A percentile compares a stretch with the other conserved stretches of the same genome.
Conservation (phyloP, 1,139 yeast species). For the Saccharomyces hybrid region DNA sequence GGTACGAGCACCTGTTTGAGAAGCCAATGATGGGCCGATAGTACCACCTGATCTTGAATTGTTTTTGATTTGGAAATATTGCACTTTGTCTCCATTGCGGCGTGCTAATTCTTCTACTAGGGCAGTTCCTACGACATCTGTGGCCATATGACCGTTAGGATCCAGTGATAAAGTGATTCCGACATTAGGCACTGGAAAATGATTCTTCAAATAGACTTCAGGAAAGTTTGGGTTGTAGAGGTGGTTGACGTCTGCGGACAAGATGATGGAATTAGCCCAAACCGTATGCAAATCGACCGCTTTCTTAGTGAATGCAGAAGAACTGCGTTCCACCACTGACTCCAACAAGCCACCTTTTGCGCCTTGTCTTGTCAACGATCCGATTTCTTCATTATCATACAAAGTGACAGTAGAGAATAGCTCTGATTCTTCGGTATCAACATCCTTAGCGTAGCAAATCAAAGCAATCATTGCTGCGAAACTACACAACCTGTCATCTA, state of each 20-base stretch:
- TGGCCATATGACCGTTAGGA: slow-evolving; percentile 74
- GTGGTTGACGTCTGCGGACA: slow-evolving; percentile 65
- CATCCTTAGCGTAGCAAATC: slow-evolving; percentile 35
- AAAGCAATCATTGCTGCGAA: slow-evolving; percentile 51
- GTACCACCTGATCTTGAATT: slow-evolving; percentile 74
- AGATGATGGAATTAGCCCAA: slow-evolving; percentile 49
- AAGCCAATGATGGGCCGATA: slow-evolving; percentile 63
- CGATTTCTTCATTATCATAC: slow-evolving; percentile 59
- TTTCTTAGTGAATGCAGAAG: slow-evolving; percentile 14
- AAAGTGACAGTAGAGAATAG: slow-evolving; percentile 45
- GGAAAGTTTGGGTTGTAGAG: slow-evolving; percentile 56
- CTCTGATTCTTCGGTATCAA: slow-evolving; percentile 25
- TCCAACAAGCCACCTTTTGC: slow-evolving; percentile 49
- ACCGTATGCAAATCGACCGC: slow-evolving; percentile 32
- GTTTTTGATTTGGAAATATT: slow-evolving; percentile 64
- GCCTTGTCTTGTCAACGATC: slow-evolving; percentile 53
- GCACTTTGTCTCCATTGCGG: slow-evolving; percentile 53
- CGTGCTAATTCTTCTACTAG: slow-evolving; percentile 59
- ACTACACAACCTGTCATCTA: slow-evolving; percentile 61
- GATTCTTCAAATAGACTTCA: slow-evolving; percentile 57
- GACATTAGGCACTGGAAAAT: slow-evolving; percentile 69
- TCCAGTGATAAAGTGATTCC: slow-evolving; percentile 68
- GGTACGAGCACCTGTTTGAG: slow-evolving; percentile 65
- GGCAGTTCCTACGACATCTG: slow-evolving; percentile 65
- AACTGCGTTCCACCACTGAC: slow-evolving; percentile 38